These are phyloP conservation scores for Silybum marianum DNA, from an alignment of 129 eudicot species.

Conservation along the genomic window DNA sequence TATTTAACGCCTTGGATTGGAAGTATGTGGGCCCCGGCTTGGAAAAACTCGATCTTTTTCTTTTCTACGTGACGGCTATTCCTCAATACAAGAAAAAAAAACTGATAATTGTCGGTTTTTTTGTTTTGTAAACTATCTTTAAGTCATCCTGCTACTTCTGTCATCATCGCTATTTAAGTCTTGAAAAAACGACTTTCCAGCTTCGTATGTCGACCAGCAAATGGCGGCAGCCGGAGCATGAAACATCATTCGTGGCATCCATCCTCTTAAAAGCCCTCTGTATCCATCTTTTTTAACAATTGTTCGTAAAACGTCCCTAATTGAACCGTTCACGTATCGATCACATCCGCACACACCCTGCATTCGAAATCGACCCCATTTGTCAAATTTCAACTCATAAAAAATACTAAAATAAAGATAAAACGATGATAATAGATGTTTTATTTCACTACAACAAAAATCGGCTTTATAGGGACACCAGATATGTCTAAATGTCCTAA, in stretches of 20 bases:
- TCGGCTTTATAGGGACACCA: background rate
- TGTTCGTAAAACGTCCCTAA: slow-evolving; percentile 61
- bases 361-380: slow-evolving; percentile 7
- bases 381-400: background rate
- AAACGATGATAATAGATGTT: background rate
- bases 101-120: background rate
- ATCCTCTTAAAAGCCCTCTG: slow-evolving; percentile 79
- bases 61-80: slow-evolving; percentile 18
- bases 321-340: slow-evolving; percentile 67
- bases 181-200: slow-evolving; percentile 73
- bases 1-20: background rate
- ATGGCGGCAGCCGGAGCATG: slow-evolving; percentile 96
- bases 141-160: slow-evolving; percentile 41
- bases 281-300: slow-evolving; percentile 77
- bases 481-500: background rate
- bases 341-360: slow-evolving; percentile 96
- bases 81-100: slow-evolving; percentile 32
- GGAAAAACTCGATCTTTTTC: slow-evolving; percentile 23
- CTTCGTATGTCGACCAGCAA: slow-evolving; percentile 93
- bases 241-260: slow-evolving; percentile 91
- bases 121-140: slow-evolving; percentile 5
- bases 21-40: slow-evolving; percentile 8
- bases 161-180: slow-evolving; percentile 27
- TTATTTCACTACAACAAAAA: background rate
- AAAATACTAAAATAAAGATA: background rate